These are phyloP conservation scores for Xylaria intraflava DNA, from an alignment of 495 filamentous ascomycete species.

Conservation along the genomic window DNA sequence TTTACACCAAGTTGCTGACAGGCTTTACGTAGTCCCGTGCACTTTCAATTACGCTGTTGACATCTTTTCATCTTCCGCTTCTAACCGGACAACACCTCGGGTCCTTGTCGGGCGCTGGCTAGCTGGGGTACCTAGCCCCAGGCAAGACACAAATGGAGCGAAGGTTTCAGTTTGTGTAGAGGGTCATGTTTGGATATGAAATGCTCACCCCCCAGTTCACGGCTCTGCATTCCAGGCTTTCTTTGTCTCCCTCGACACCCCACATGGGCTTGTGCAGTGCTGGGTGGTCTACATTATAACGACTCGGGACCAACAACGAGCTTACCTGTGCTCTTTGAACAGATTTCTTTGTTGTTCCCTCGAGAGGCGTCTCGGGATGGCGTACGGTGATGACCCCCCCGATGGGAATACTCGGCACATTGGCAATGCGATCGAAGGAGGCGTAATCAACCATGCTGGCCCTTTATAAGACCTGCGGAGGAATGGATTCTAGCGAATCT, in stretches of 20 bases:
- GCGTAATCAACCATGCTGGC: no score
- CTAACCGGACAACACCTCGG: no score
- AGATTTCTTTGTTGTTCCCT: constrained; percentile 16
- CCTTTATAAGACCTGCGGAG: constrained; percentile 23
- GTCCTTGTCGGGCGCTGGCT: no score
- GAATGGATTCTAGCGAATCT: constrained; percentile 10
- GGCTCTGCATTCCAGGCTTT: constrained; percentile 24
- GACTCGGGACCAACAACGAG: constrained; percentile 24
- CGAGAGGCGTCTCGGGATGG: constrained; percentile 12
- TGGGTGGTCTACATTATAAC: constrained; percentile 20
- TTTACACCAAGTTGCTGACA: not conserved
- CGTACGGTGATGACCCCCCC: not conserved
- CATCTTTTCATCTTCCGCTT: not conserved
- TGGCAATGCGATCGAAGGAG: no score
- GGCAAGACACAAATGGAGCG: constrained; percentile 3
- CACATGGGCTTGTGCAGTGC: constrained; percentile 4
- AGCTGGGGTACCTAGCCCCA: not conserved
- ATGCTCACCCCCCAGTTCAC: constrained; percentile 14
- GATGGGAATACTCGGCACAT: constrained; percentile 10
- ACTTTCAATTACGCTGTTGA: not conserved
- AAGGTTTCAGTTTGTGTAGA: constrained; percentile 11
- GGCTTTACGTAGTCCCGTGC: not conserved
- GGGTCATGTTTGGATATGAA: not conserved
- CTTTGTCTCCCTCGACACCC: constrained; percentile 18
- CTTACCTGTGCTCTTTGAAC: constrained; percentile 25